These are phyloP conservation scores for Sonneratia alba DNA, from an alignment of 345 rosid genomes.

Conservation along the genomic window DNA sequence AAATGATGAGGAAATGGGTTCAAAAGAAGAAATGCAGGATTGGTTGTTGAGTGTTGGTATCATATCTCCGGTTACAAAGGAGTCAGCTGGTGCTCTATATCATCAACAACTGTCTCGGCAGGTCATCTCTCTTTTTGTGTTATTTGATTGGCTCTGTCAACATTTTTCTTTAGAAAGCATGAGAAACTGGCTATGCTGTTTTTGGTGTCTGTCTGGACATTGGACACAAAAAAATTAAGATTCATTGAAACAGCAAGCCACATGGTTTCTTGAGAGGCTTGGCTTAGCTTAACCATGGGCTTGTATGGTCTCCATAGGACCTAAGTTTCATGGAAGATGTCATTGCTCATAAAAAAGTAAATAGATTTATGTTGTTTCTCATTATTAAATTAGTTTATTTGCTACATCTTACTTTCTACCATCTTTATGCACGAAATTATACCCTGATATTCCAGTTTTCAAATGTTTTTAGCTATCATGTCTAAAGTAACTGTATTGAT, in stretches of 20 bases:
- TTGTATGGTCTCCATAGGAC: not conserved
- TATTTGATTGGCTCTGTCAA: constrained; percentile 10
- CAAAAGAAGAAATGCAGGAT: constrained; percentile 92
- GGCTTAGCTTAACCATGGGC: not conserved
- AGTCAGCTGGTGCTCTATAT: constrained; percentile 90
- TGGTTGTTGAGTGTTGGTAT: constrained; percentile 96
- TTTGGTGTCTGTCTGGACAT: not conserved
- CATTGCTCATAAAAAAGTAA: no score
- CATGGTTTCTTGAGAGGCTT: not conserved
- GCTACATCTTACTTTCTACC: not conserved
- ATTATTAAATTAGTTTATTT: no score
- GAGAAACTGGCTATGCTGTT: not conserved
- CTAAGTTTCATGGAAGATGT: not conserved
- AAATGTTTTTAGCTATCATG: no score
- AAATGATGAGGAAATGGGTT: constrained; percentile 81
- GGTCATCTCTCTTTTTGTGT: constrained; percentile 33
- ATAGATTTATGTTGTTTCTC: no score
- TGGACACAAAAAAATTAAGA: not conserved
- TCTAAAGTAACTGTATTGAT: no score
- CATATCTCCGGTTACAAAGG: constrained; percentile 89
- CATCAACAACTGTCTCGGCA: constrained; percentile 89
- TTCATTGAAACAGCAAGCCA: not conserved
- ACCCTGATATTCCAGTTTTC: not conserved
- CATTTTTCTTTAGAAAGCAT: not conserved
- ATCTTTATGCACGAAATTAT: not conserved